Evolutionary conservation across 2,329 filamentous ascomycete genomes (phyloP).

Genomic region (Trichoderma harzianum): DNA sequence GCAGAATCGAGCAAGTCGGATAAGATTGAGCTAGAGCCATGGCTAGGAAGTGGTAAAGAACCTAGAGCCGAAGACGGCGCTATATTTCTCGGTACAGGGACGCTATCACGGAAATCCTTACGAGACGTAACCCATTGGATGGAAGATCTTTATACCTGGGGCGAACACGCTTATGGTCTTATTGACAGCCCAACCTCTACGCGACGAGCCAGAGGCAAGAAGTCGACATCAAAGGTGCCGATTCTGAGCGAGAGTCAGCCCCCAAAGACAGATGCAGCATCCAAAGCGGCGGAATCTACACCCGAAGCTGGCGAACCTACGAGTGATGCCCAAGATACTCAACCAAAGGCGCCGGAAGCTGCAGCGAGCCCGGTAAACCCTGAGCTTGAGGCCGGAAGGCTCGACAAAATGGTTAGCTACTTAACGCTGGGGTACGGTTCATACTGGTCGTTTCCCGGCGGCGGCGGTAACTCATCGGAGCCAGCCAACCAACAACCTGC

Average conservation of each 20-base stretch:
- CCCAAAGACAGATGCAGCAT: background rate
- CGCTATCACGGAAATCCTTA: slow-evolving; percentile 67
- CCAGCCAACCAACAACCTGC: slow-evolving; percentile 21
- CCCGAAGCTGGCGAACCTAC: background rate
- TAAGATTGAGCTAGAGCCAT: slow-evolving; percentile 39
- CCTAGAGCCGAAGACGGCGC: slow-evolving; percentile 74
- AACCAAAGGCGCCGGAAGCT: background rate
- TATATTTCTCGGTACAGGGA: slow-evolving; percentile 78
- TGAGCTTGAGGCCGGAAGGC: slow-evolving; percentile 15
- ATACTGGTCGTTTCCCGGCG: slow-evolving; percentile 54
- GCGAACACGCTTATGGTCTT: slow-evolving; percentile 80
- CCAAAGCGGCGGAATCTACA: background rate
- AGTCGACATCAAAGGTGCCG: slow-evolving; percentile 24
- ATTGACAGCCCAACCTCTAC: slow-evolving; percentile 71
- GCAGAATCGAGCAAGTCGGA: slow-evolving; percentile 24
- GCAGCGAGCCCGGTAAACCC: background rate
- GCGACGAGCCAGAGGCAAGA: slow-evolving; percentile 47
- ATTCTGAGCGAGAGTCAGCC: slow-evolving; percentile 12
- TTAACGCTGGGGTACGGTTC: slow-evolving; percentile 66
- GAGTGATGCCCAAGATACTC: background rate
- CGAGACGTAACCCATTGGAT: slow-evolving; percentile 78
- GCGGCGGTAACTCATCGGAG: slow-evolving; percentile 1
- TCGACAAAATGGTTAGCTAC: slow-evolving; percentile 59
- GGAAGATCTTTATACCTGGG: slow-evolving; percentile 81
- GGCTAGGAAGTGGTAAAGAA: slow-evolving; percentile 70